Percentiles rank a stretch among this genome's conserved stretches.
Evolutionary conservation across 768 basidiomycete species (phyloP).

Genomic region (Termitomyces sp.): DNA sequence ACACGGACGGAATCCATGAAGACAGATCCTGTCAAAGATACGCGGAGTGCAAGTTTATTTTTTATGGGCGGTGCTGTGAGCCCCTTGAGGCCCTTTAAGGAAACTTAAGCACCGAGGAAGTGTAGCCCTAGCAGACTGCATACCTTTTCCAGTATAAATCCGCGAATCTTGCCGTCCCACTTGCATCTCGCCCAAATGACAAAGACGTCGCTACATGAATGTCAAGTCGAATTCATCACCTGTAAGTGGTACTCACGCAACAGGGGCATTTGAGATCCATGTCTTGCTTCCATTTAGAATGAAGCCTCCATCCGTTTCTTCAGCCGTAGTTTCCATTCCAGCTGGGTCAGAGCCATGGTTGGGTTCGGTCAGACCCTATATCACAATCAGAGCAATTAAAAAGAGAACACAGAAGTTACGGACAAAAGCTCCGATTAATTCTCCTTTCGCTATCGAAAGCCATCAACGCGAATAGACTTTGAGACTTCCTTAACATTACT

Average conservation of each 20-base stretch:
- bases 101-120: background rate
- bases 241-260: slow-evolving; percentile 53
- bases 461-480: background rate
- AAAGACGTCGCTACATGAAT: slow-evolving; percentile 67
- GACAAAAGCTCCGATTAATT: slow-evolving; percentile 91
- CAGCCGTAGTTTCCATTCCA: slow-evolving; percentile 95
- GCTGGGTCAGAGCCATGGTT: slow-evolving; percentile 96
- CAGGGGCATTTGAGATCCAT: slow-evolving; percentile 94
- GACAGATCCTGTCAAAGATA: slow-evolving; percentile 78
- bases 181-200: slow-evolving; percentile 93
- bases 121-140: slow-evolving; percentile 7
- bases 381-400: background rate
- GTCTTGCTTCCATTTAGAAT: slow-evolving; percentile 90
- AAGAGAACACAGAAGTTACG: slow-evolving; percentile 24
- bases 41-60: slow-evolving; percentile 90
- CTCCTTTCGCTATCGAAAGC: slow-evolving; percentile 61
- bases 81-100: slow-evolving; percentile 70
- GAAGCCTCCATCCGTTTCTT: slow-evolving; percentile 82
- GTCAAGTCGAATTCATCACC: no score
- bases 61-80: slow-evolving; percentile 85
- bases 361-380: slow-evolving; percentile 89
- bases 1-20: slow-evolving; percentile 91
- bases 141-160: slow-evolving; percentile 90
- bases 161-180: slow-evolving; percentile 89
- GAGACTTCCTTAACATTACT: slow-evolving; percentile 4